Evolutionary conservation across 1,284 basidiomycete species (phyloP), one percentile per base, ranked within the genome.

Genomic region (Chondrostereum purpureum): DNA sequence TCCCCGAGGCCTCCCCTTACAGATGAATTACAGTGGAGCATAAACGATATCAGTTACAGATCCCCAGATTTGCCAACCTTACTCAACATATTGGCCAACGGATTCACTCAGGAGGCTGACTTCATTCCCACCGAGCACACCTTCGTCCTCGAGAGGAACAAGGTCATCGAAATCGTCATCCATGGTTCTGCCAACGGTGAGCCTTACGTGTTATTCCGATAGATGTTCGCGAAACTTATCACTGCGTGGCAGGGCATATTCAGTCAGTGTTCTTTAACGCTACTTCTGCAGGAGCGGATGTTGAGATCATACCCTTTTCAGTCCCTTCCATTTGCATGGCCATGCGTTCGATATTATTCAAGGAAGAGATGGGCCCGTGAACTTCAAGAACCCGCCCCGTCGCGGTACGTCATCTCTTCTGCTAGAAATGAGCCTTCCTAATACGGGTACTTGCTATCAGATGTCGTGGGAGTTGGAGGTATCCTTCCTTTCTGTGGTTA

Each of bases 271-370:
- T 33, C 8, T 38, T 17, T 10, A 10, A 11, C 8, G 12, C 10
- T 38, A 12, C 36, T 38, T 10, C 10, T 38, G 12, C 8, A 10
- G 12, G 11, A 38, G 36, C 12, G 8, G 10, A 33, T 10, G 10
- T n/a, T 38, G 12, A 12, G 11, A 38, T 10, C 16, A 17, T 38
- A 8, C n/a, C n/a, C n/a, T 17, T 11, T 11, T 17, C 16, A 48
- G 46, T 27, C 52, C 52, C 2, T 54, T 54, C 52, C 50, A 54
- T 50, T 43, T 52, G 24, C 52, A 52, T 44, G 52, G 52, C 16
- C 52, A 53, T 39, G 50, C 43, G 3, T 51, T 53, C 22, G 48
- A 45, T 20, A 39, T 51, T 24, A 44, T 53, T 11, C 45, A 51
- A 33, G 45, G 38, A n/a, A 42, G 43, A 13, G 39, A 42, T 1